A percentile compares a stretch with the other conserved stretches of the same genome.
phyloP scores from a whole-genome alignment of 1,284 basidiomycete genomes.

The Trichosporon asahii region DNA sequence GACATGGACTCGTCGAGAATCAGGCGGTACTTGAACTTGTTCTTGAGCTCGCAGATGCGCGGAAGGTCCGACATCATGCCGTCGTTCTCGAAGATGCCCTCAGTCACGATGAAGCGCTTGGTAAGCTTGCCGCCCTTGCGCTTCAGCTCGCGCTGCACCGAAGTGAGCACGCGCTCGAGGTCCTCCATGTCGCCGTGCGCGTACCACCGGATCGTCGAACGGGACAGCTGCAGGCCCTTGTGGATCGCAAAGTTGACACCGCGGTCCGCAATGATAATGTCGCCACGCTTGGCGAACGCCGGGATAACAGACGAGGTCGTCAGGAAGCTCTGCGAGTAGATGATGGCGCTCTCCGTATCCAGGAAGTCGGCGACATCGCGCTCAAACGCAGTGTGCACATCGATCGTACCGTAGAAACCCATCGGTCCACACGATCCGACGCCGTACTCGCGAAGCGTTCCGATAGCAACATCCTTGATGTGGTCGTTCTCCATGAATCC shows the following conservation, averaged over 20 bases:
- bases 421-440: slow-evolving; percentile 94
- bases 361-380: slow-evolving; percentile 85
- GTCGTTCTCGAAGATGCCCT: slow-evolving; percentile 94
- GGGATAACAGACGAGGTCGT: slow-evolving; percentile 93
- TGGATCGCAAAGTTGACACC: slow-evolving; percentile 93
- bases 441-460: slow-evolving; percentile 86
- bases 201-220: slow-evolving; percentile 90
- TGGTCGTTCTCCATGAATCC: slow-evolving; percentile 83
- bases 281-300: slow-evolving; percentile 95
- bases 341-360: slow-evolving; percentile 80
- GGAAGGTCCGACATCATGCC: slow-evolving; percentile 88
- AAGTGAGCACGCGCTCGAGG: slow-evolving; percentile 79
- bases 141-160: slow-evolving; percentile 79
- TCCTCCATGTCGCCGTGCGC: slow-evolving; percentile 93
- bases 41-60: slow-evolving; percentile 80
- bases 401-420: slow-evolving; percentile 95
- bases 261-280: slow-evolving; percentile 96
- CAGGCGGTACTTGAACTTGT: slow-evolving; percentile 91
- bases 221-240: slow-evolving; percentile 94
- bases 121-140: slow-evolving; percentile 79
- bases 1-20: slow-evolving; percentile 93
- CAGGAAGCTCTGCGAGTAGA: slow-evolving; percentile 92
- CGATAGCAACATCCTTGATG: slow-evolving; percentile 80
- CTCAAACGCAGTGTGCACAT: slow-evolving; percentile 89
- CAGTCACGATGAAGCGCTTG: slow-evolving; percentile 91